phyloP scores from a whole-genome alignment of 768 basidiomycete species.

The Mycena olivaceomarginata region DNA sequence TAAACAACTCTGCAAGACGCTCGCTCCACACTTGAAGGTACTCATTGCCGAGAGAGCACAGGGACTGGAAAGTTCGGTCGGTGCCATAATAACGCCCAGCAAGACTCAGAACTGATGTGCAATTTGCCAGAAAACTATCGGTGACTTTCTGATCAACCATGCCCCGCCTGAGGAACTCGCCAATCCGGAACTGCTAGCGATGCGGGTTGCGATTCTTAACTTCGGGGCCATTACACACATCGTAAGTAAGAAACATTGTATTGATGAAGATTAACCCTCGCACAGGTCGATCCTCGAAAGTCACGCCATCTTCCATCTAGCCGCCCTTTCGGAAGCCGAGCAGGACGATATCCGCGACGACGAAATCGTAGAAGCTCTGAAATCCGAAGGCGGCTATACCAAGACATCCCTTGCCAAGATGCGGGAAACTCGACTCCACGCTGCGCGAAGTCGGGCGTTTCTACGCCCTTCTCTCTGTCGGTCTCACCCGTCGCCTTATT shows the following conservation, averaged over 20 bases:
- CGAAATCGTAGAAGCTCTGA: background rate
- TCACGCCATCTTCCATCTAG: background rate
- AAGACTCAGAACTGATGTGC: background rate
- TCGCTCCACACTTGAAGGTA: background rate
- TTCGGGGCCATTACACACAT: background rate
- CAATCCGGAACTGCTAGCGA: background rate
- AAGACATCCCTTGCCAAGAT: background rate
- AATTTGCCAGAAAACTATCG: background rate
- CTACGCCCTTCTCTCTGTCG: background rate
- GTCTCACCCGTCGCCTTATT: background rate
- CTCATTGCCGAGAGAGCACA: background rate
- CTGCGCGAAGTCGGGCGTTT: background rate
- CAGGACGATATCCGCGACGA: background rate
- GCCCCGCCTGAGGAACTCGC: background rate
- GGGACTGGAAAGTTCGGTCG: background rate
- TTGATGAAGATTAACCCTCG: background rate
- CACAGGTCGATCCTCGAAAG: background rate
- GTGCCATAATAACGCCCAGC: background rate
- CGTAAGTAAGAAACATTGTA: background rate
- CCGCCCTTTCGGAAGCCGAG: background rate
- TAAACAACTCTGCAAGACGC: background rate
- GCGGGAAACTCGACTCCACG: background rate
- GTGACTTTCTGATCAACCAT: background rate
- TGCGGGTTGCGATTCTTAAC: background rate
- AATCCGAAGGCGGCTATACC: background rate